These are phyloP conservation scores for Echinosophora koreensis DNA, from an alignment of 306 rosid species.

Conservation along the genomic window DNA sequence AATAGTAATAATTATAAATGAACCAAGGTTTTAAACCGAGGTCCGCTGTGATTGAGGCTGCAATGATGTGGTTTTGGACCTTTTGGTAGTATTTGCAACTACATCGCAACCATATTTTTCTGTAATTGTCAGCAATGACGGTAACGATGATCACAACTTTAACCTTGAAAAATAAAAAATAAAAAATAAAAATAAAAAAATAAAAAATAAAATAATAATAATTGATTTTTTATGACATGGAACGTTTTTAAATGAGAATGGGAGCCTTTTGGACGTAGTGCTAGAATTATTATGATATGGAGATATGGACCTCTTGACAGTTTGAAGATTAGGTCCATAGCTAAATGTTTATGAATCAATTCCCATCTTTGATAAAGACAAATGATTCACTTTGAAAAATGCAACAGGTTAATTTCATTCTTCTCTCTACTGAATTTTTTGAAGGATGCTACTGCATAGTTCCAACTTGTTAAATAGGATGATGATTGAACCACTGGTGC, in stretches of 20 bases:
- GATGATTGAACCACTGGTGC: constrained; percentile 47
- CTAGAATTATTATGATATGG: not conserved
- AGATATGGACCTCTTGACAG: not conserved
- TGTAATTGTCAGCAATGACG: too few relatives aligned
- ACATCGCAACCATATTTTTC: too few relatives aligned
- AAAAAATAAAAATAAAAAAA: too few relatives aligned
- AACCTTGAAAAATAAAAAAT: too few relatives aligned
- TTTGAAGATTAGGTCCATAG: constrained; percentile 13
- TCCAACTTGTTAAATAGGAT: constrained; percentile 56
- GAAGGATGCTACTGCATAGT: constrained; percentile 55
- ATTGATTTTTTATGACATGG: not conserved
- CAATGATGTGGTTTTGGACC: too few relatives aligned
- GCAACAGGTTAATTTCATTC: constrained; percentile 54
- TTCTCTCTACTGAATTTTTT: constrained; percentile 51
- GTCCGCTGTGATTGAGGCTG: too few relatives aligned
- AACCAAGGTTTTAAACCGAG: too few relatives aligned
- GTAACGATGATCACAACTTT: too few relatives aligned
- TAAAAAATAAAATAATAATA: too few relatives aligned
- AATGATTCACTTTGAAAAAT: constrained; percentile 48
- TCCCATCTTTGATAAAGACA: constrained; percentile 40
- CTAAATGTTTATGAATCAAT: constrained; percentile 36
- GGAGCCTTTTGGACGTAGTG: not conserved
- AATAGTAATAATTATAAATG: too few relatives aligned
- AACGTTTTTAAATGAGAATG: not conserved
- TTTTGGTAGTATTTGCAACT: too few relatives aligned